Percentiles rank a stretch among this genome's conserved stretches.
phyloP scores from a whole-genome alignment of 495 filamentous ascomycete species.

The Parathielavia hyrcaniae region DNA sequence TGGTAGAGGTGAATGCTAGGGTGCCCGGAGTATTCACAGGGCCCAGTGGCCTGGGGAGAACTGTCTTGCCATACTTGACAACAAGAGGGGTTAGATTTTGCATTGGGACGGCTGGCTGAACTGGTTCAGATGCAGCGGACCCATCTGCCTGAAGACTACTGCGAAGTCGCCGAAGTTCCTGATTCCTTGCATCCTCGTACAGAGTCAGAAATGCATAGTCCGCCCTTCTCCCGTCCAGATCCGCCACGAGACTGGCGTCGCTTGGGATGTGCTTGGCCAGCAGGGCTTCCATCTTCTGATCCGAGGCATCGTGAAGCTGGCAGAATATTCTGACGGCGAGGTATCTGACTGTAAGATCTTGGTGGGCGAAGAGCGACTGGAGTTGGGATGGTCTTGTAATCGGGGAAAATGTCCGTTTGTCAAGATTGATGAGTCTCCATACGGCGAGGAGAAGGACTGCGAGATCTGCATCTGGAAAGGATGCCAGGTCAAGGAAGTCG shows the following conservation, averaged over 20 bases:
- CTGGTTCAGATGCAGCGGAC: slow-evolving; percentile 15
- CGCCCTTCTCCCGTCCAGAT: slow-evolving; percentile 68
- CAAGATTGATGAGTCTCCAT: slow-evolving; percentile 70
- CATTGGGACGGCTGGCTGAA: slow-evolving; percentile 25
- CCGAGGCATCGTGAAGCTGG: slow-evolving; percentile 71
- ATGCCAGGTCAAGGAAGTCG: slow-evolving; percentile 21
- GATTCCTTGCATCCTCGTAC: slow-evolving; percentile 60
- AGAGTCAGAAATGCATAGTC: slow-evolving; percentile 82
- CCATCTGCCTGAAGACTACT: slow-evolving; percentile 33
- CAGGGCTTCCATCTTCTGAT: slow-evolving; percentile 66
- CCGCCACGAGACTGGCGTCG: slow-evolving; percentile 53
- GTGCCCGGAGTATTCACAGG: slow-evolving; percentile 44
- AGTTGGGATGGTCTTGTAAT: slow-evolving; percentile 59
- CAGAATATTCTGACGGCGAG: slow-evolving; percentile 75
- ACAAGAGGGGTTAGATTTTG: slow-evolving; percentile 39
- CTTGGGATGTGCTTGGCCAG: slow-evolving; percentile 55
- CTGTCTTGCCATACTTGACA: slow-evolving; percentile 49
- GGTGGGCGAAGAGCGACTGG: slow-evolving; percentile 60
- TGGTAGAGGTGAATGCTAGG: slow-evolving; percentile 68
- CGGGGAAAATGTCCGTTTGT: slow-evolving; percentile 56
- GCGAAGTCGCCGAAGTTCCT: slow-evolving; percentile 37
- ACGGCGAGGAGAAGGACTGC: slow-evolving; percentile 55
- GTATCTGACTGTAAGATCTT: slow-evolving; percentile 59
- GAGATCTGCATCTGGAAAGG: slow-evolving; percentile 28
- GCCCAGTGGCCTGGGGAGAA: slow-evolving; percentile 60